phyloP scores from a whole-genome alignment of 2,329 filamentous ascomycete species.

The Hymenoscyphus occultus region DNA sequence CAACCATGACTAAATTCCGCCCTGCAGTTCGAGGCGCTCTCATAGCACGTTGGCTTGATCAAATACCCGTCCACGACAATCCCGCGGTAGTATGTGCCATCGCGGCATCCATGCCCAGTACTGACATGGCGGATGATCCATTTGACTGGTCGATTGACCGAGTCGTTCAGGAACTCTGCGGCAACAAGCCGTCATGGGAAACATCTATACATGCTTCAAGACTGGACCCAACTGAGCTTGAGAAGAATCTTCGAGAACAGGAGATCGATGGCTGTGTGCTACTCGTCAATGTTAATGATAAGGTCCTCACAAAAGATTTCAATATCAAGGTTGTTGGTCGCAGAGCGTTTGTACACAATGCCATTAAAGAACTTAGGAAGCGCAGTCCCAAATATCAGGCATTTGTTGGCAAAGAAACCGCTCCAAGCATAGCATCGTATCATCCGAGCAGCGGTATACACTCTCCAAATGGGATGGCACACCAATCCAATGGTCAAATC shows the following conservation, averaged over 20 bases:
- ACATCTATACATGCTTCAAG: conserved; percentile 34
- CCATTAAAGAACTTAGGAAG: conserved; percentile 54
- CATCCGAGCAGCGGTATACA: conserved; percentile 5
- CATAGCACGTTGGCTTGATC: conserved; percentile 6
- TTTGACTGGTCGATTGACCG: conserved; percentile 68
- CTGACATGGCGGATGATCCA: conserved; percentile 55
- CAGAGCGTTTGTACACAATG: conserved; percentile 46
- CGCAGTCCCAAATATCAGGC: conserved; percentile 49
- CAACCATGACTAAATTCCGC: conserved; percentile 3
- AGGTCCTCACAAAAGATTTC: conserved; percentile 28
- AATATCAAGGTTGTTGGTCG: conserved; percentile 26
- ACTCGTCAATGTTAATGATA: conserved; percentile 26
- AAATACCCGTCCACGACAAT: not conserved
- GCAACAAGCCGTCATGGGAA: conserved; percentile 48
- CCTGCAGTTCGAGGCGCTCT: conserved; percentile 6
- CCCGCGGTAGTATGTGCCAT: not conserved
- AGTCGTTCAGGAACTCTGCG: conserved; percentile 65
- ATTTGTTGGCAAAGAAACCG: conserved; percentile 3
- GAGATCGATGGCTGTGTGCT: conserved; percentile 44
- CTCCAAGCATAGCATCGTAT: conserved; percentile 8
- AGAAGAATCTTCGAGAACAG: conserved; percentile 55
- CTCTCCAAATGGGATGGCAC: not conserved
- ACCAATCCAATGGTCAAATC: not conserved
- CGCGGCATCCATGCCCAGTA: conserved; percentile 17
- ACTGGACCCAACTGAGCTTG: conserved; percentile 53